These are phyloP conservation scores for Bonia amplexicaulis DNA, from an alignment of 176 grass and related monocot genomes.

Conservation along the genomic window DNA sequence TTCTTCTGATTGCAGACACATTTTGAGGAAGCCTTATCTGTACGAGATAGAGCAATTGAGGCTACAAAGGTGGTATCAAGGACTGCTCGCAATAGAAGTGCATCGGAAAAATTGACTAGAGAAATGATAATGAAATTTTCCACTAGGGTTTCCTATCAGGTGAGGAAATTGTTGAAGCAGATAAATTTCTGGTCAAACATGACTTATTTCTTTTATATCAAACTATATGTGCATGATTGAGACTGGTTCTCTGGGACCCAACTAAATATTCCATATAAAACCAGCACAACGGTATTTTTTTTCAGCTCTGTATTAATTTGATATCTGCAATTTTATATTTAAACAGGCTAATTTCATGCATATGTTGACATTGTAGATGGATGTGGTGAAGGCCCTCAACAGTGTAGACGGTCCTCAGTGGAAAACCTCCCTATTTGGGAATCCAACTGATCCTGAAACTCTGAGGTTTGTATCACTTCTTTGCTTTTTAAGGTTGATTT, in stretches of 20 bases:
- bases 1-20: constrained; percentile 61
- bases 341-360: constrained; percentile 17
- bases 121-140: constrained; percentile 89
- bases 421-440: constrained; percentile 94
- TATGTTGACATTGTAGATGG: constrained; percentile 55
- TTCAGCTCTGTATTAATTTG: not conserved
- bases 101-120: constrained; percentile 75
- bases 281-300: not conserved
- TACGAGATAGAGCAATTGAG: constrained; percentile 64
- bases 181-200: constrained; percentile 5
- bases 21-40: constrained; percentile 90
- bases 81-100: constrained; percentile 64
- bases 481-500: constrained; percentile 12
- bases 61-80: constrained; percentile 69
- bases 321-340: not conserved
- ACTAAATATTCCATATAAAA: constrained; percentile 9
- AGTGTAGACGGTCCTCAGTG: constrained; percentile 89
- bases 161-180: constrained; percentile 18
- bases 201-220: constrained; percentile 14
- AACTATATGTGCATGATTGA: not conserved
- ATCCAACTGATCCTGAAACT: constrained; percentile 90
- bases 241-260: not conserved
- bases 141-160: constrained; percentile 85
- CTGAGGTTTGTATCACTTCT: constrained; percentile 55
- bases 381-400: constrained; percentile 91